Conservation (phyloP, 2,329 filamentous ascomycete species). For the Bipolaris victoriae region DNA sequence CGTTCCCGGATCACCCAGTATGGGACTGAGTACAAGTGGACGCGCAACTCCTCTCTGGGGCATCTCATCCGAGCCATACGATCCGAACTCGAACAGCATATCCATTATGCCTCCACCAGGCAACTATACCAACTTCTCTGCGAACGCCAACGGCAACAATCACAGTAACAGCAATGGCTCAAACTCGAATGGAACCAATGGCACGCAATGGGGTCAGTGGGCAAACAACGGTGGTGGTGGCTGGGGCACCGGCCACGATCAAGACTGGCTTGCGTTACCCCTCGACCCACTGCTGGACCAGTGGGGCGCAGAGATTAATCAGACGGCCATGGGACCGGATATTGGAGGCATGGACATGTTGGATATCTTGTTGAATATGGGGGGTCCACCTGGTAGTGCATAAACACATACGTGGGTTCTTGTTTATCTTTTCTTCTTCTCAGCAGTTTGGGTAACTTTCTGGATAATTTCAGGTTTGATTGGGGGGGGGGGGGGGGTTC, state of each 20-base stretch:
- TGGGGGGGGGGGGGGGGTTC: too few relatives aligned
- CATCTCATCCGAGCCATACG: constrained; percentile 54
- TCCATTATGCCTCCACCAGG: constrained; percentile 58
- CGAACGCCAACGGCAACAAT: constrained; percentile 22
- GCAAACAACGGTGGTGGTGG: constrained; percentile 24
- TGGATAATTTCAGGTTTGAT: too few relatives aligned
- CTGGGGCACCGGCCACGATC: constrained; percentile 39
- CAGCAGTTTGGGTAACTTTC: too few relatives aligned
- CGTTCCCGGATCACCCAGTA: constrained; percentile 35
- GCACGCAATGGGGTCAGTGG: constrained; percentile 31
- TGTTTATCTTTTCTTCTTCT: too few relatives aligned
- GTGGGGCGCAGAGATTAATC: constrained; percentile 63
- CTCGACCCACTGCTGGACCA: constrained; percentile 66
- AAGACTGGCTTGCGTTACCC: constrained; percentile 68
- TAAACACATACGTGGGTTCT: neutral
- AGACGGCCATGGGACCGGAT: constrained; percentile 67
- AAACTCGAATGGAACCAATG: constrained; percentile 18
- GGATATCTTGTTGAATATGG: constrained; percentile 54
- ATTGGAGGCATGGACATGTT: constrained; percentile 62
- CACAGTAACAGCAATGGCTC: constrained; percentile 12
- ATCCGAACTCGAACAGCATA: constrained; percentile 51
- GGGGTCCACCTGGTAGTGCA: constrained; percentile 34
- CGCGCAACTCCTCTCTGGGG: constrained; percentile 51
- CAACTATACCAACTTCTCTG: constrained; percentile 22
- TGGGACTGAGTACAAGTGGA: constrained; percentile 38